A percentile compares a stretch with the other conserved stretches of the same genome.
Evolutionary conservation across 148 eudicot species (phyloP).

Genomic region (Cornus controversa): DNA sequence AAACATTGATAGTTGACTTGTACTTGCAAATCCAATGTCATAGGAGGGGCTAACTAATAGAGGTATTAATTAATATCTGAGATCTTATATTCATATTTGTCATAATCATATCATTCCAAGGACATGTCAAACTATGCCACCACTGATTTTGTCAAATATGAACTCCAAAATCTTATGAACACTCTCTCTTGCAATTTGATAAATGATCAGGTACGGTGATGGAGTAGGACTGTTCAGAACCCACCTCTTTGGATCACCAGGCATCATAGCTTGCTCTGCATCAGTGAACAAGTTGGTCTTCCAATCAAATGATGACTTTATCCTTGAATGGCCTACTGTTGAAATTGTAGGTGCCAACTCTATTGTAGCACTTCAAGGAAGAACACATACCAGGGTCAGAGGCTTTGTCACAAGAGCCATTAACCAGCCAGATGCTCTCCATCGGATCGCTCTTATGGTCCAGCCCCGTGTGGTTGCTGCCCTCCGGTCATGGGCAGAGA

Average conservation of each 20-base stretch:
- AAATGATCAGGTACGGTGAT: constrained; percentile 37
- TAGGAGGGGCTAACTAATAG: no score
- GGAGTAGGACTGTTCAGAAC: constrained; percentile 36
- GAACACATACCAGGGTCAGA: constrained; percentile 31
- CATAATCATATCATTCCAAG: no score
- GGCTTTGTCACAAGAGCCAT: constrained; percentile 25
- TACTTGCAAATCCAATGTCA: no score
- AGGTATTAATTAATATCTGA: no score
- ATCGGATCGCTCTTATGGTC: constrained; percentile 23
- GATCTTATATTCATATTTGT: no score
- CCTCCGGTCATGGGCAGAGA: constrained; percentile 29
- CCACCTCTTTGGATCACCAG: constrained; percentile 40
- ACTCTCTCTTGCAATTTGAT: background rate
- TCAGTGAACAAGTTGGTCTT: constrained; percentile 32
- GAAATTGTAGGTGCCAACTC: constrained; percentile 38
- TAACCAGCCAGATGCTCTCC: constrained; percentile 41
- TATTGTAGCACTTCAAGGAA: constrained; percentile 34
- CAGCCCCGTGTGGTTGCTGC: constrained; percentile 28
- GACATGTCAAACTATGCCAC: no score
- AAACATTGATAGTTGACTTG: no score
- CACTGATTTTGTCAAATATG: no score
- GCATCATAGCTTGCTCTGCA: constrained; percentile 39
- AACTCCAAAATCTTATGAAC: no score
- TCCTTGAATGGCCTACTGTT: constrained; percentile 29
- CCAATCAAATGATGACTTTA: constrained; percentile 19